Evolutionary conservation across 306 rosid genomes (phyloP), one percentile per base, ranked within the genome.

Genomic region (Cajanus cajan): DNA sequence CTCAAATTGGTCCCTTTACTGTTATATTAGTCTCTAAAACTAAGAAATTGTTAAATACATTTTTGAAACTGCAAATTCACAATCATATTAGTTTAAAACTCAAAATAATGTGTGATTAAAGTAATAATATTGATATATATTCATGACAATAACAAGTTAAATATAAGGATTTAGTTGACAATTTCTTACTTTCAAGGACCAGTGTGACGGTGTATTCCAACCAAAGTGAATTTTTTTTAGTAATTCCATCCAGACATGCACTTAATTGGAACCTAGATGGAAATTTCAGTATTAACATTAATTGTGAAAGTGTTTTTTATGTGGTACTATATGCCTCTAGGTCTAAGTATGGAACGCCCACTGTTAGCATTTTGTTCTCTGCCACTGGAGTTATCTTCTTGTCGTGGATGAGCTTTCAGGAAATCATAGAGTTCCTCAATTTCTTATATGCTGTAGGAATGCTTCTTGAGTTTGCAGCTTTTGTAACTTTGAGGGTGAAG

Each of bases 321-420:
- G 57, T 59, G 64, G 15, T 58, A 12, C 44, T 66, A 19, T 77
- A 21, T 57, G 79, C 66, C 59, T 76, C 36, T 45, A 93, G 98
- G 85, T 91, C 96, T 7, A 91, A 79, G 85, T 82, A 90, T 67
- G 98, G 98, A 68, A 94, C 98, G 0, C 97, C 97, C 7, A 92
- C 98, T 2, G 24, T 89, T 36, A 92, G 97, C 88, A 90, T 92
- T 79, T 37, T 94, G 86, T 79, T 88, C 77, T 94, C 97, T 18
- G 98, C 97, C 28, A 59, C 88, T 18, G 98, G 97, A 64, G 97
- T 92, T 47, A 78, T 94, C 86, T 86, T 94, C 87, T 76, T 94
- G 83, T 92, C 98, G 6, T 94, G 97, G 98, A 87, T 94, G 97
- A 94, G 92, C 81, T 94, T 94, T 76, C 95, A 89, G 78, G 89